These are phyloP conservation scores for Tolypocladium guangdongense DNA, from an alignment of 2,329 filamentous ascomycete genomes.

Conservation along the genomic window DNA sequence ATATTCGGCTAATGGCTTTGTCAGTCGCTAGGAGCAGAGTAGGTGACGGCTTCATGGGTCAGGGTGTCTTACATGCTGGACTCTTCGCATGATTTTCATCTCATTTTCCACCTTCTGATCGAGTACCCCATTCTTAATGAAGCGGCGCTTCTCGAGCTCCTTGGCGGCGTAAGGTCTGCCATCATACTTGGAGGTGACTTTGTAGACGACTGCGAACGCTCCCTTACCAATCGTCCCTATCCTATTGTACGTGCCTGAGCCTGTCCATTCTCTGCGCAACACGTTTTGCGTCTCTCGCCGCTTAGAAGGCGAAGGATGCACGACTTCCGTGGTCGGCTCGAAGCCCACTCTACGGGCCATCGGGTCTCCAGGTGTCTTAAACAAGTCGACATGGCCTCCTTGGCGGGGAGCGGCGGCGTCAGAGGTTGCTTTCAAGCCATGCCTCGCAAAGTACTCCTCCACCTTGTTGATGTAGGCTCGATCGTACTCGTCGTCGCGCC, in stretches of 20 bases:
- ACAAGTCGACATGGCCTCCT: conserved; percentile 32
- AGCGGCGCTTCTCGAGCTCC: conserved; percentile 83
- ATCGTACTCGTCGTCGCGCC: conserved; percentile 55
- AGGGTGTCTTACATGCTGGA: conserved; percentile 59
- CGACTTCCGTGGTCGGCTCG: background rate
- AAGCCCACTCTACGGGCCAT: conserved; percentile 3
- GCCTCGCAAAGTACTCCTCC: conserved; percentile 46
- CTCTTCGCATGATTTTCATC: conserved; percentile 85
- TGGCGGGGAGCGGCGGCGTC: conserved; percentile 8
- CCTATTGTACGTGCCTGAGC: conserved; percentile 75
- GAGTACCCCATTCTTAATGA: conserved; percentile 83
- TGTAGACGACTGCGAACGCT: conserved; percentile 89
- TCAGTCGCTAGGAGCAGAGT: conserved; percentile 7
- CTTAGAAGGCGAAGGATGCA: conserved; percentile 8
- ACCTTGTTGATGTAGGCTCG: conserved; percentile 60
- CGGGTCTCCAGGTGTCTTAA: conserved; percentile 13
- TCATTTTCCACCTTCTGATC: conserved; percentile 94
- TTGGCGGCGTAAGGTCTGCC: conserved; percentile 83
- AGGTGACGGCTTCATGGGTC: background rate
- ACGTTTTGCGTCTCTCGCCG: conserved; percentile 12
- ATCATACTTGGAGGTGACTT: conserved; percentile 74
- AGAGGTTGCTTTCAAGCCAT: conserved; percentile 30
- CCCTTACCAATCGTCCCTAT: conserved; percentile 78
- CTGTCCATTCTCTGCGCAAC: conserved; percentile 62
- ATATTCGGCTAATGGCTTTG: conserved; percentile 58